Conservation (phyloP, 1,139 yeast species). For the Yamadazyma kanchanaburiensis region DNA sequence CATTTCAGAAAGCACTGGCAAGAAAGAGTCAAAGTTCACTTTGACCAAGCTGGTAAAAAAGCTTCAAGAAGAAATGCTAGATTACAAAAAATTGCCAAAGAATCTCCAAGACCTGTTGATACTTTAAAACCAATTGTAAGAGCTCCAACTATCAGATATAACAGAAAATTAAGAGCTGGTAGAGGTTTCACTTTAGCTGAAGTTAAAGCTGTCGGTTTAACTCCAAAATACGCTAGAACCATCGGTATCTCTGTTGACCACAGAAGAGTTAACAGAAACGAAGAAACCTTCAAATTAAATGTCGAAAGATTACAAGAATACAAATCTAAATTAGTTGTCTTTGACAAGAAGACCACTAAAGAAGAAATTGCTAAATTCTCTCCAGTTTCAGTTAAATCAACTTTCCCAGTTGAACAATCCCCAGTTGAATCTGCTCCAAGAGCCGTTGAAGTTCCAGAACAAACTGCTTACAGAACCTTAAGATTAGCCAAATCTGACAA, state of each 20-base stretch:
- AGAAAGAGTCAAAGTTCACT: constrained; percentile 98
- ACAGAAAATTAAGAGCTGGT: constrained; percentile 99
- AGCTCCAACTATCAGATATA: constrained; percentile 97
- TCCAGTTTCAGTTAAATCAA: constrained; percentile 75
- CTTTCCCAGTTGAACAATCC: constrained; percentile 91
- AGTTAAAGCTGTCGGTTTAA: constrained; percentile 95
- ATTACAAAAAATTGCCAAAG: constrained; percentile 88
- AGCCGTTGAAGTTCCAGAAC: constrained; percentile 83
- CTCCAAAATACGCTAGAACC: constrained; percentile 96
- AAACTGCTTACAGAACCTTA: constrained; percentile 93
- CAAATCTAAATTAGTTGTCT: constrained; percentile 92
- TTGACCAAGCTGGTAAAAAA: constrained; percentile 99
- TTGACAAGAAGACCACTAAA: constrained; percentile 81
- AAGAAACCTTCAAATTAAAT: constrained; percentile 91
- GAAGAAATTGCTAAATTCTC: constrained; percentile 67
- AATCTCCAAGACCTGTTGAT: constrained; percentile 98
- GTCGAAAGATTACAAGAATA: constrained; percentile 96
- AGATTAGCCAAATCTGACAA: constrained; percentile 93
- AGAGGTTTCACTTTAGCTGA: constrained; percentile 99
- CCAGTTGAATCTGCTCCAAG: constrained; percentile 74
- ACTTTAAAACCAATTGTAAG: constrained; percentile 96
- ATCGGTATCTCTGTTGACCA: constrained; percentile 98
- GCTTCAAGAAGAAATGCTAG: constrained; percentile 94
- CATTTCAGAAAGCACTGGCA: constrained; percentile 99
- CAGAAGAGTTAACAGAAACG: constrained; percentile 99